These are phyloP conservation scores for Suillus alpinus DNA, from an alignment of 768 basidiomycete species.

Conservation along the genomic window DNA sequence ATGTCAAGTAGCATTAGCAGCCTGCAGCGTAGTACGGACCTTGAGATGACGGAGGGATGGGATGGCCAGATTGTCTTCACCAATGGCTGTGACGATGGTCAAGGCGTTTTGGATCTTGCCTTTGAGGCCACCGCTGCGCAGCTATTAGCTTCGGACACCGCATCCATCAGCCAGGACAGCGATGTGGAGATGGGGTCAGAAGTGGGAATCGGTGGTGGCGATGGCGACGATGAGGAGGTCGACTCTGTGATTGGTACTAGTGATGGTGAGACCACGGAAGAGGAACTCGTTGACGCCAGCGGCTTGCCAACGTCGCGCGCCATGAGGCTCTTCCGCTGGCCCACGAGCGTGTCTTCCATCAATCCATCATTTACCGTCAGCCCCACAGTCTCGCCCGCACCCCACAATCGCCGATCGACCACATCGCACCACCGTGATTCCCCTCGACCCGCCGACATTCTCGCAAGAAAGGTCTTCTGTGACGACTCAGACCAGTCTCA, in stretches of 20 bases:
- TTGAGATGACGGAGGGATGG: conserved; percentile 72
- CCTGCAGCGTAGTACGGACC: conserved; percentile 38
- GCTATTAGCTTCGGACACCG: conserved; percentile 46
- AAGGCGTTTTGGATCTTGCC: conserved; percentile 59
- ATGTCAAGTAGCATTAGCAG: conserved; percentile 29
- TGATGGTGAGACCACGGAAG: conserved; percentile 79
- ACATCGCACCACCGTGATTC: conserved; percentile 33
- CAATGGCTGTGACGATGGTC: conserved; percentile 52
- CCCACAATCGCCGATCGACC: conserved; percentile 29
- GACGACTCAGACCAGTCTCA: conserved; percentile 42
- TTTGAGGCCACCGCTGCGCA: conserved; percentile 64
- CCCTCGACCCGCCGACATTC: conserved; percentile 66
- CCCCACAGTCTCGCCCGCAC: conserved; percentile 47
- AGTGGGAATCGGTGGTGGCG: conserved; percentile 19
- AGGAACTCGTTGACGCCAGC: conserved; percentile 76
- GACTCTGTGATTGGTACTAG: conserved; percentile 50
- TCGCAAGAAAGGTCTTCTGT: conserved; percentile 59
- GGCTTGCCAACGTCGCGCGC: conserved; percentile 74
- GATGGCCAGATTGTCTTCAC: conserved; percentile 75
- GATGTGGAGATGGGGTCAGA: conserved; percentile 45
- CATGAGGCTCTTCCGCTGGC: conserved; percentile 69
- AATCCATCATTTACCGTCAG: conserved; percentile 76
- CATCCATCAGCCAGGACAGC: conserved; percentile 48
- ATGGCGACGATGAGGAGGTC: conserved; percentile 37
- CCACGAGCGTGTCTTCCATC: conserved; percentile 59